phyloP scores from a whole-genome alignment of 164 flowering plant genomes.

The Kalanchoe fedtschenkoi region DNA sequence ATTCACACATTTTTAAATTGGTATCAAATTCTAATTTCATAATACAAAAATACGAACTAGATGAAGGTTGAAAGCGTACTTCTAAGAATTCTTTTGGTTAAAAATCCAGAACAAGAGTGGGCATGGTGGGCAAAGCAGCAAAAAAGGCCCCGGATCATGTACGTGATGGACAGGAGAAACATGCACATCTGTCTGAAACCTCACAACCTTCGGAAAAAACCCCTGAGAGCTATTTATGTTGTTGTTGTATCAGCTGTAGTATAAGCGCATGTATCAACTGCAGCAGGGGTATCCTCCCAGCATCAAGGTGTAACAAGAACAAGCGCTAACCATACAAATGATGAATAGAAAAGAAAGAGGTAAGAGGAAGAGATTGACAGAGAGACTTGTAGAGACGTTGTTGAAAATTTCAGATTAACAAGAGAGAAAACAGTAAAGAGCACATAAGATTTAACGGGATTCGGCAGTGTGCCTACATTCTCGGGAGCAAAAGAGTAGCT shows the following conservation, averaged over 20 bases:
- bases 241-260: background rate
- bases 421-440: too few species aligned
- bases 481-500: too few species aligned
- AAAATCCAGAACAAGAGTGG: constrained; percentile 19
- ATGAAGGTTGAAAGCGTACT: constrained; percentile 21
- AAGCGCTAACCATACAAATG: background rate
- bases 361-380: background rate
- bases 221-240: background rate
- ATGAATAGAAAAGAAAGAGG: background rate
- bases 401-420: too few species aligned
- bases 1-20: too few species aligned
- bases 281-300: background rate
- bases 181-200: background rate
- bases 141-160: background rate
- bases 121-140: background rate
- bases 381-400: background rate
- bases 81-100: constrained; percentile 22
- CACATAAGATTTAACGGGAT: too few species aligned
- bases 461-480: too few species aligned
- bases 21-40: too few species aligned
- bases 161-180: background rate
- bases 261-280: background rate
- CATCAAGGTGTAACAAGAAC: background rate
- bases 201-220: background rate
- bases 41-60: too few species aligned